A percentile compares a stretch with the other conserved stretches of the same genome.
These are phyloP conservation scores for Pelargonium citronellum DNA, from an alignment of 441 rosid genomes.

Conservation along the genomic window DNA sequence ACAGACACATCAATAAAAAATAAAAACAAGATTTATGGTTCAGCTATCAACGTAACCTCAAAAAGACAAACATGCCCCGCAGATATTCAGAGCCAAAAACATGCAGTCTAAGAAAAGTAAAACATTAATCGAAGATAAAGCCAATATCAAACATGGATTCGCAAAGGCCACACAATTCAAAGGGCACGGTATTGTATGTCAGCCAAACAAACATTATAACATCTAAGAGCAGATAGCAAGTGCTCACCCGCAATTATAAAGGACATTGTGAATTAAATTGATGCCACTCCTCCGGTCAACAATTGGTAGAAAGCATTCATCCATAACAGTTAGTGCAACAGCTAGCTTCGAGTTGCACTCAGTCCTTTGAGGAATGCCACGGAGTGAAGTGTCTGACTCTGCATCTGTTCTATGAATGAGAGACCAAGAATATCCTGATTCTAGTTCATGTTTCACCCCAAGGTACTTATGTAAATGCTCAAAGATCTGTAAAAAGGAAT, in stretches of 20 bases:
- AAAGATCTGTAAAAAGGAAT: conserved; percentile 54
- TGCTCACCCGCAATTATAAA: conserved; percentile 80
- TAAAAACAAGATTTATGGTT: too few relatives aligned
- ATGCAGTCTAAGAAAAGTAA: neutral
- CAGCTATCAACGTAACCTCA: neutral
- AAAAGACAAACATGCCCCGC: neutral
- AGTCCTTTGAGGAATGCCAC: conserved; percentile 57
- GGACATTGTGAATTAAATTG: conserved; percentile 66
- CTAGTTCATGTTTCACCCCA: conserved; percentile 78
- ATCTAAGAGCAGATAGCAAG: neutral
- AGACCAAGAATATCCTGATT: conserved; percentile 91
- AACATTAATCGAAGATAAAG: neutral
- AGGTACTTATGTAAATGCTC: conserved; percentile 71
- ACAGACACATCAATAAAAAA: too few relatives aligned
- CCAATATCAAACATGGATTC: neutral
- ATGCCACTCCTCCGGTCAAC: conserved; percentile 86
- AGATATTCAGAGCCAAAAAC: neutral
- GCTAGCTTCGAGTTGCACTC: conserved; percentile 93
- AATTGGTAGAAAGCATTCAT: conserved; percentile 96
- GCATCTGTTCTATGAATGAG: conserved; percentile 58
- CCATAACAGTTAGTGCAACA: conserved; percentile 85
- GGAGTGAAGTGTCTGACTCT: conserved; percentile 41
- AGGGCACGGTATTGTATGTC: neutral
- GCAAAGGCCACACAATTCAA: neutral
- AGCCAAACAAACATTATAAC: neutral